phyloP scores from a whole-genome alignment of 257 asterid species.

The Petunia secreta region DNA sequence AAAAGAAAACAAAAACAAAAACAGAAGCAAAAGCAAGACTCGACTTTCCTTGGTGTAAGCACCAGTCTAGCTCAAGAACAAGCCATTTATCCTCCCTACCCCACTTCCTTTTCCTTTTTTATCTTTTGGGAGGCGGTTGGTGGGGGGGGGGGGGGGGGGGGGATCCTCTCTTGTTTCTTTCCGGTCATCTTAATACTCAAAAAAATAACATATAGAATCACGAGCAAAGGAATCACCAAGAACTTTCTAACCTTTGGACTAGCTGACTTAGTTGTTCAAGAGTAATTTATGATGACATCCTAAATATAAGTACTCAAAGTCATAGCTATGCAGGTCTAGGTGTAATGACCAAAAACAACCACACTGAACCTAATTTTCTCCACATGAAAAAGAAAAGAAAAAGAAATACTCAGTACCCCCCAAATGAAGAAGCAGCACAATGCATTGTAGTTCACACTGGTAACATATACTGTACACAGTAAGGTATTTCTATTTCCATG shows the following conservation, averaged over 20 bases:
- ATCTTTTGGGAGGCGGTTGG: neutral
- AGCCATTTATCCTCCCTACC: neutral
- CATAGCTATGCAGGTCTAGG: neutral
- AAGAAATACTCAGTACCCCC: neutral
- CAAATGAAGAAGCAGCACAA: neutral
- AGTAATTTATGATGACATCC: constrained; percentile 1
- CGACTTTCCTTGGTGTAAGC: constrained; percentile 6
- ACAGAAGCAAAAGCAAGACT: neutral
- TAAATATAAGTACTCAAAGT: constrained; percentile 19
- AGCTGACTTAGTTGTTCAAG: neutral
- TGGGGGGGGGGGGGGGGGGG: neutral
- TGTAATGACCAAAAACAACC: constrained; percentile 11
- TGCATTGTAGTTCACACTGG: neutral
- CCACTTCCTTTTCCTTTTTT: neutral
- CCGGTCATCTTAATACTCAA: neutral
- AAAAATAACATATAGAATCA: neutral
- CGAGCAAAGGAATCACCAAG: neutral
- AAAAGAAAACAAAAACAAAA: neutral
- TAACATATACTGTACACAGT: neutral
- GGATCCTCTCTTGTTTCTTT: constrained; percentile 10
- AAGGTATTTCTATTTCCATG: constrained; percentile 6
- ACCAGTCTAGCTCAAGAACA: neutral
- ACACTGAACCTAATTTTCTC: neutral
- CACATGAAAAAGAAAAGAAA: constrained; percentile 17
- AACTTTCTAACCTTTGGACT: constrained; percentile 12